Percentiles rank a stretch among this genome's conserved stretches.
These are phyloP conservation scores for Lolium multiflorum DNA, from an alignment of 176 grass and related monocot species.

Conservation along the genomic window DNA sequence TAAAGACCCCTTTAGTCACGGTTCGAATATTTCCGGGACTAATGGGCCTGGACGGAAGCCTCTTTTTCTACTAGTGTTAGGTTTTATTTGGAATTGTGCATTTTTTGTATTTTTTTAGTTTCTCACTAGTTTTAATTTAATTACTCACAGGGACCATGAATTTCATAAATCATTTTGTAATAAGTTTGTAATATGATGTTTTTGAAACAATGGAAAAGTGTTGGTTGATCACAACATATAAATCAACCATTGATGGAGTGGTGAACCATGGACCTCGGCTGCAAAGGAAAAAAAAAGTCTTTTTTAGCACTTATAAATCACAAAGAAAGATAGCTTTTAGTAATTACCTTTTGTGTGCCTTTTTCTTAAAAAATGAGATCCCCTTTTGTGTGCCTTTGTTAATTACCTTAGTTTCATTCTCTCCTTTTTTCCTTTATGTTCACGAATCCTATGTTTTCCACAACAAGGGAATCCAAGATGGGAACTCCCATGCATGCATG, in stretches of 20 bases:
- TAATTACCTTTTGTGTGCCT: neutral
- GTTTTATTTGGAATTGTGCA: neutral
- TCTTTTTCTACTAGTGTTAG: too few relatives aligned
- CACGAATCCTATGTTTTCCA: slow-evolving; percentile 41
- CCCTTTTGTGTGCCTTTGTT: neutral
- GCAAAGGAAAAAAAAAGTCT: too few relatives aligned
- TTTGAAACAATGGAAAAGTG: too few relatives aligned
- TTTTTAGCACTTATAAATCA: neutral
- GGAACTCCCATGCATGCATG: slow-evolving; percentile 9
- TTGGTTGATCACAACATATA: too few relatives aligned
- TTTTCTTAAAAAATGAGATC: neutral
- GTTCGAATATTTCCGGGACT: too few relatives aligned
- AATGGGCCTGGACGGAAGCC: too few relatives aligned
- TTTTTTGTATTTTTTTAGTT: neutral
- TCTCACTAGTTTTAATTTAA: neutral
- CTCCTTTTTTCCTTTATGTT: slow-evolving; percentile 5
- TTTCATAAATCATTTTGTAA: neutral
- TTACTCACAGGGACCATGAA: neutral
- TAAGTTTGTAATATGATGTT: neutral
- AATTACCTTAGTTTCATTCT: slow-evolving; percentile 1
- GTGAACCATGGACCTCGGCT: neutral
- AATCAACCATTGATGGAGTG: neutral
- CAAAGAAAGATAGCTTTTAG: neutral
- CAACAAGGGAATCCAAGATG: slow-evolving; percentile 50
- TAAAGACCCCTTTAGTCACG: too few relatives aligned